Evolutionary conservation across 176 grass and related monocot species (phyloP).

Genomic region (Echinochloa phyllopogon): DNA sequence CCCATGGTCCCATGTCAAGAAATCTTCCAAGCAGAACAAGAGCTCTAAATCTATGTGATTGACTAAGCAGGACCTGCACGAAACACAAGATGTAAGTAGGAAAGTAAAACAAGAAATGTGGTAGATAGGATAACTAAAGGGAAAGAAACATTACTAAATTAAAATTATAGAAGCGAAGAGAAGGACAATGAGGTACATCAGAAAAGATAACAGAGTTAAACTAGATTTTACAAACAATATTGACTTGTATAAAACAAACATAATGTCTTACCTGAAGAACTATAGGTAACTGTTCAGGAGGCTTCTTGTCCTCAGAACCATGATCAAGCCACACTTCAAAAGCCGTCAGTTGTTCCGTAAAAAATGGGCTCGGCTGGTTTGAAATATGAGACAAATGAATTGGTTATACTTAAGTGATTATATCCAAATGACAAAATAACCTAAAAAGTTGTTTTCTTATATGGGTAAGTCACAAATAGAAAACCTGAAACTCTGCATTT

Average conservation of each 20-base stretch:
- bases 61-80: constrained; percentile 91
- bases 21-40: constrained; percentile 99
- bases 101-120: constrained; percentile 20
- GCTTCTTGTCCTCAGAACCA: constrained; percentile 92
- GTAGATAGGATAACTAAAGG: background rate
- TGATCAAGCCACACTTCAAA: constrained; percentile 99
- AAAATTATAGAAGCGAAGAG: constrained; percentile 23
- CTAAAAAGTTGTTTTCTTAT: background rate
- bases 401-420: constrained; percentile 21
- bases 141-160: background rate
- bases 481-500: constrained; percentile 90
- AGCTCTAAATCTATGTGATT: constrained; percentile 94
- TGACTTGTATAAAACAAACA: background rate
- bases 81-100: constrained; percentile 22
- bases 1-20: constrained; percentile 99
- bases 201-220: constrained; percentile 8
- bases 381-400: constrained; percentile 38
- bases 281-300: constrained; percentile 95
- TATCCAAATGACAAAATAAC: constrained; percentile 36
- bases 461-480: constrained; percentile 16
- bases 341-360: constrained; percentile 95
- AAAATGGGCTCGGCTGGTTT: constrained; percentile 93
- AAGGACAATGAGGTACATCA: background rate
- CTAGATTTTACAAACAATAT: constrained; percentile 10
- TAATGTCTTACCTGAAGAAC: constrained; percentile 85